Evolutionary conservation across 768 basidiomycete genomes (phyloP), one percentile per base, ranked within the genome.

Genomic region (Podaxis carcinomalis): DNA sequence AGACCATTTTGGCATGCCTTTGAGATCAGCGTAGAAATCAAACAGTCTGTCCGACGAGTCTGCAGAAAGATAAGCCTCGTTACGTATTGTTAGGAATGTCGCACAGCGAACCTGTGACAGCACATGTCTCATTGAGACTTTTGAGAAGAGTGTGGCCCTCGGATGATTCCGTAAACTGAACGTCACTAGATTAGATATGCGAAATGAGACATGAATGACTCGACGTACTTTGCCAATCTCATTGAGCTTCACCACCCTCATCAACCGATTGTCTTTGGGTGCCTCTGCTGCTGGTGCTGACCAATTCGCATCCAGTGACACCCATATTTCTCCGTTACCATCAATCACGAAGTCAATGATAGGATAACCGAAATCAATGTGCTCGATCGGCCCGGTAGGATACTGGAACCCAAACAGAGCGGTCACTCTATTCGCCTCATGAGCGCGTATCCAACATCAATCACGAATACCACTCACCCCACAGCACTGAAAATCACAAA

Each of bases 401-500:
- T 71, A 72, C 66, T 73, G 61, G 64, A 69, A 72, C 52, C 72
- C 77, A 70, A 92, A 93, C 9, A 93, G 66, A 0, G 90, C 89
- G 1, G 87, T 85, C 2, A 84, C 82, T 19, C 92, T 93, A 21
- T 68, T 36, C 62, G 25, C 57, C 2, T n/a, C 54, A 61, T 56
- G 5, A 53, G 56, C 57, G 51, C n/a, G 42, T 44, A 36, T 46
- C 13, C 21, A 21, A 25, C 16, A 57, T 49, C 51, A 13, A 44
- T 56, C 14, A 51, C 42, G 25, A 56, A 47, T 19, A 35, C 25
- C 10, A 73, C 86, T 50, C 66, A 93, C 92, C 92, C 92, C 56
- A 90, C 78, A 4, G 79, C 89, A 61, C 78, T 87, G 69, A 93
- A 93, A 4, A 92, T 62, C 13, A 92, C 64, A 63, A 78, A 72